These are phyloP conservation scores for Tuber magnatum DNA, from an alignment of 495 filamentous ascomycete species.

Conservation along the genomic window DNA sequence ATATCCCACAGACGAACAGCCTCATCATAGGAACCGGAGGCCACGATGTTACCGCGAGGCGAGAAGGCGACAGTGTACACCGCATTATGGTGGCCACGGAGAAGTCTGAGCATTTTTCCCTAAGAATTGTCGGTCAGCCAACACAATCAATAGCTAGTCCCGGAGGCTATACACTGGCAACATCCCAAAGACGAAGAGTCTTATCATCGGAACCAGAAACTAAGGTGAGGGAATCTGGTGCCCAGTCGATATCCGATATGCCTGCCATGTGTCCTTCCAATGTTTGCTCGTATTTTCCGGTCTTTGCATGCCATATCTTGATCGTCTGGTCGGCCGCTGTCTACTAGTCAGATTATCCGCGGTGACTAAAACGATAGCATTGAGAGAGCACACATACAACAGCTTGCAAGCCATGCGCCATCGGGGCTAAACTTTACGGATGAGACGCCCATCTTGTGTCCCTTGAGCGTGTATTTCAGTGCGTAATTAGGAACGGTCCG, in stretches of 20 bases:
- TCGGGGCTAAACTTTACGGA: constrained; percentile 85
- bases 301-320: constrained; percentile 79
- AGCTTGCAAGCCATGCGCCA: constrained; percentile 80
- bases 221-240: constrained; percentile 73
- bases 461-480: constrained; percentile 57
- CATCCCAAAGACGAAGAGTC: constrained; percentile 86
- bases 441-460: constrained; percentile 73
- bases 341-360: constrained; percentile 7
- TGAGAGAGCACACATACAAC: constrained; percentile 49
- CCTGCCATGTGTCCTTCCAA: constrained; percentile 92
- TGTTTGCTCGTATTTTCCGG: constrained; percentile 71
- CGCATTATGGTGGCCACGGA: constrained; percentile 90
- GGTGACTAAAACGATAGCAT: neutral
- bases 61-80: constrained; percentile 88
- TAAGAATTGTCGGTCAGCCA: neutral
- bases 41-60: constrained; percentile 93
- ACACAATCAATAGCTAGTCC: constrained; percentile 6
- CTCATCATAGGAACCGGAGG: constrained; percentile 91
- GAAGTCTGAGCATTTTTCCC: constrained; percentile 52
- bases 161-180: constrained; percentile 55
- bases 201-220: constrained; percentile 95
- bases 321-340: constrained; percentile 75
- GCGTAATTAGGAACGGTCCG: constrained; percentile 30
- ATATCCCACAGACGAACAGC: constrained; percentile 97
- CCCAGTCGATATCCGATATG: constrained; percentile 83